Base-by-base conservation (phyloP, 495 filamentous ascomycete species). In the Hypomontagnella submonticulosa region DNA sequence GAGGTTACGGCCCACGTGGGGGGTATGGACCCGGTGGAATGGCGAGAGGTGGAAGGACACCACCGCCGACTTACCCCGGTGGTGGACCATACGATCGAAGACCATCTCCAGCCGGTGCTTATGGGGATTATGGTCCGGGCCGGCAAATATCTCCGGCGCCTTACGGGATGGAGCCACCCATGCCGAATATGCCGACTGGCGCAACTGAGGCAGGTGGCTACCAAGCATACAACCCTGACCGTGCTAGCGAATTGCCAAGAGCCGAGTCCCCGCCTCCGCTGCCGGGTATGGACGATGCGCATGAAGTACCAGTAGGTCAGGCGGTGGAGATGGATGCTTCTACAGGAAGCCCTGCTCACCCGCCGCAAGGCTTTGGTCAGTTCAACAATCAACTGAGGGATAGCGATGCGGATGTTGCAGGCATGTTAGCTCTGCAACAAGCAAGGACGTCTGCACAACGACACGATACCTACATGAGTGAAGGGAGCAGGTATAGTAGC, bases 251-350 rank as follows among this genome's bases (percentile, higher is more conserved):
- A 40, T 71, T 85, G 15, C 80, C 84, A 7, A 75, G 84, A 50
- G 84, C 84, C 5, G 84, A 86, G 53, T 88, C 88, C 13, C 88
- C 88, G 4, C 88, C 87, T 5, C 89, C 89, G 4, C 75, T 90
- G 66, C 87, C 88, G 6, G 75, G 76, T 38, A 61, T 85, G 10
- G 82, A 87, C 20, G 71, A 79, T 41, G 50, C 66, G 4, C 44
- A 33, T 30, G 44, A 52, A 55, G 72, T 49, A 4, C 61, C 74
- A 11, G 80, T 89, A 16, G 89, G 89, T n/a, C 89, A 92, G 67
- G 91, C 91, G 0, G 84, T 93, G 47, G 92, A 94, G 72, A 94
- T 96, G 92, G 88, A 92, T 79, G 80, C 90, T 64, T 68, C 81
- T 63, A 82, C 81, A 1, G 83, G 83, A n/a, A 84, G 77, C 57